A percentile compares a stretch with the other conserved stretches of the same genome.
phyloP scores from a whole-genome alignment of 1,284 basidiomycete species.

The Moesziomyces sp. region DNA sequence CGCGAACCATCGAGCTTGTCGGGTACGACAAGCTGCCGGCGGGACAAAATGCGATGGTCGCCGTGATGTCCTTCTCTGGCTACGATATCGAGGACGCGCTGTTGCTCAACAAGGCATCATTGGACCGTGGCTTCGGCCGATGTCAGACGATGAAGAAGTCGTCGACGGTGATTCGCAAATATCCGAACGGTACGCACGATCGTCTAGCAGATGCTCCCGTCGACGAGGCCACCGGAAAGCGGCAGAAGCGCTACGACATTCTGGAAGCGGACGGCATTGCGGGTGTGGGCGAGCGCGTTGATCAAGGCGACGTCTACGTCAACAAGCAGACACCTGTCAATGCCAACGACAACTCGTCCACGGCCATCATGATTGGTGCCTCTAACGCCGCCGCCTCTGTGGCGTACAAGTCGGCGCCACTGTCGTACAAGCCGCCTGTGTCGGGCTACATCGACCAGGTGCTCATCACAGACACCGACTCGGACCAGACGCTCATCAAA shows the following conservation, averaged over 20 bases:
- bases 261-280: constrained; percentile 92
- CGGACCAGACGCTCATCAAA: constrained; percentile 95
- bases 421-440: constrained; percentile 70
- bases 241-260: constrained; percentile 85
- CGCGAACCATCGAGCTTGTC: constrained; percentile 87
- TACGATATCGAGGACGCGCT: constrained; percentile 99
- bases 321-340: constrained; percentile 96
- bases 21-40: constrained; percentile 97
- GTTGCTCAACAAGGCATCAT: constrained; percentile 83
- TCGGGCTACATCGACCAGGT: constrained; percentile 97
- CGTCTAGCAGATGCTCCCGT: constrained; percentile 90
- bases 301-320: constrained; percentile 92
- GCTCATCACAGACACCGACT: constrained; percentile 90
- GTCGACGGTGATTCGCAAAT: constrained; percentile 90
- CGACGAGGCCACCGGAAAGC: constrained; percentile 77
- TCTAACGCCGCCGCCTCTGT: constrained; percentile 36
- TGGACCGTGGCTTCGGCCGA: constrained; percentile 96
- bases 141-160: constrained; percentile 98
- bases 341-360: constrained; percentile 75
- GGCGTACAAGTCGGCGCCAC: constrained; percentile 72
- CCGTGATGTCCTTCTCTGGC: constrained; percentile 98
- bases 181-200: constrained; percentile 97
- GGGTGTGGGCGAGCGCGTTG: constrained; percentile 91
- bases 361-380: constrained; percentile 46
- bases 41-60: constrained; percentile 97